Percentiles rank a stretch among this genome's conserved stretches.
phyloP scores from a whole-genome alignment of 169 alveolate species.

The Fabrea salina region DNA sequence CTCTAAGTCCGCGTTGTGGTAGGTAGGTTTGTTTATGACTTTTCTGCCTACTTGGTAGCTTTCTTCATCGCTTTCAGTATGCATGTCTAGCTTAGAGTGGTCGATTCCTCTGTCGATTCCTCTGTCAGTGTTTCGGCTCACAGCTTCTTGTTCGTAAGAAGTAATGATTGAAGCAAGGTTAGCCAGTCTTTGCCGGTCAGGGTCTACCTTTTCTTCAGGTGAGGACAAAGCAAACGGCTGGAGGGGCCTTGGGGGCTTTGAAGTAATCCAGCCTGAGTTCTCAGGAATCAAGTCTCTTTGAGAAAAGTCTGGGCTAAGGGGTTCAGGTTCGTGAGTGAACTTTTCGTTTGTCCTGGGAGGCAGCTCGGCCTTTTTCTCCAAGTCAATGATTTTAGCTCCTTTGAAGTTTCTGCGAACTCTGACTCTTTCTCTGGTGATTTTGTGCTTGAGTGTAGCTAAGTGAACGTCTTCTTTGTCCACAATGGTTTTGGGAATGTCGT shows the following conservation, averaged over 20 bases:
- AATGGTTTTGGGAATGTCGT: conserved; percentile 27
- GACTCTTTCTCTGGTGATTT: not conserved
- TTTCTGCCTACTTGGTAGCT: not conserved
- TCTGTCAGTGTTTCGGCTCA: no score
- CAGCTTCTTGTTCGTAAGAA: not conserved
- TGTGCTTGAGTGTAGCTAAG: conserved; percentile 14
- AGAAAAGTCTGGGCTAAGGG: not conserved
- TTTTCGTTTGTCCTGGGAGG: not conserved
- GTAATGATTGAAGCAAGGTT: conserved; percentile 1
- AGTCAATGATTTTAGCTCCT: conserved; percentile 33
- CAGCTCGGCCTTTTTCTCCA: conserved; percentile 10
- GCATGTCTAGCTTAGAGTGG: no score
- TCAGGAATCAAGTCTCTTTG: not conserved
- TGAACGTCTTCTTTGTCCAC: conserved; percentile 36
- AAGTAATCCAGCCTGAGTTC: conserved; percentile 21
- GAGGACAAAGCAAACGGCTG: not conserved
- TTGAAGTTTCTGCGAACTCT: conserved; percentile 25
- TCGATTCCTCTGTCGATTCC: no score
- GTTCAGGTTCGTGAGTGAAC: conserved; percentile 23
- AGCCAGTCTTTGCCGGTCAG: conserved; percentile 7
- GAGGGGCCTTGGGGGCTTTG: conserved; percentile 28
- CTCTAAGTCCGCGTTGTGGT: not conserved
- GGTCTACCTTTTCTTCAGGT: conserved; percentile 7
- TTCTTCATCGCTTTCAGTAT: no score
- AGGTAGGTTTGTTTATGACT: not conserved